Evolutionary conservation across 176 grass and related monocot genomes (phyloP), one percentile per base, ranked within the genome.

Genomic region (Oryza meyeriana): DNA sequence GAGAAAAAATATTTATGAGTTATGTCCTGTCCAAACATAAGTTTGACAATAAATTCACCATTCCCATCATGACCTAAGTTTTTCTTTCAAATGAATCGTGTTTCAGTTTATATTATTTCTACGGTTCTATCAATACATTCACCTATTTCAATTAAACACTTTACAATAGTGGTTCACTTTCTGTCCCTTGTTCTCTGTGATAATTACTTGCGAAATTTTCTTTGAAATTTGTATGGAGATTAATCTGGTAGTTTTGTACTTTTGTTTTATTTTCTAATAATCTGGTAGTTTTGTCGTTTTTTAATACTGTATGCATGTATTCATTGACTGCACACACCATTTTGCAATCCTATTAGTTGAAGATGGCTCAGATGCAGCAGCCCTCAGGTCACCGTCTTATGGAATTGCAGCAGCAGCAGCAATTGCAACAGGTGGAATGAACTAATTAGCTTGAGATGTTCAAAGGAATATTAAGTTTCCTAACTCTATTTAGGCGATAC

Each of bases 281-380:
- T 59, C 4, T 6, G 5, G 52, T 58, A 3, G 9, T 50, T 75
- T 55, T 55, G 17, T 55, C 2, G 13, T 29, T 48, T 79, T n/a
- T 47, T 25, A 59, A 13, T 73, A 61, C 34, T 45, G 1, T 74
- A 10, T 74, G 24, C 64, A 66, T 67, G 5, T 64, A 74, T 38
- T 26, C 66, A 66, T 57, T 77, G 27, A 59, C 66, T 77, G 22
- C 64, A 81, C 29, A 58, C 48, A 67, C 16, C 83, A 61, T 74
- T 82, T 86, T 90, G 83, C 47, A 50, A 86, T 75, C 24, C 13
- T 83, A 67, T 85, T 90, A 94, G 89, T 85, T 98, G 85, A 92
- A 99, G 71, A 80, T 82, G 87, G 71, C 80, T 35, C 92, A 92
- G 73, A 95, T 94, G 89, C 96, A 94, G 59, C 96, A 95, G 72